phyloP scores from a whole-genome alignment of 768 basidiomycete genomes.

The Paxillus involutus region DNA sequence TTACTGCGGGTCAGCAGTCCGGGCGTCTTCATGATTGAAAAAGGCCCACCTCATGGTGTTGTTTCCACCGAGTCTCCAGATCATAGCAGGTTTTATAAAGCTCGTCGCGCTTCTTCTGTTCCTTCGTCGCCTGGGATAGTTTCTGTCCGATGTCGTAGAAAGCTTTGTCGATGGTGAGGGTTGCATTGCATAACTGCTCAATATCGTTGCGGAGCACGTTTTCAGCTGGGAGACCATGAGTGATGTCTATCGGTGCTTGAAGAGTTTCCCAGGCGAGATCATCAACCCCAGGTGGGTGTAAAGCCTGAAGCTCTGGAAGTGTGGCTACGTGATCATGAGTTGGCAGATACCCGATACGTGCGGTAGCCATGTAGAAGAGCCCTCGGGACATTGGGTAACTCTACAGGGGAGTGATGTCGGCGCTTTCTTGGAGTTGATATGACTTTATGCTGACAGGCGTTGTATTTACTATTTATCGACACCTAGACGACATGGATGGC shows the following conservation, averaged over 20 bases:
- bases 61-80: slow-evolving; percentile 14
- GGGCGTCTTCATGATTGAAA: background rate
- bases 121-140: slow-evolving; percentile 5
- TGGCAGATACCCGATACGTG: background rate
- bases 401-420: background rate
- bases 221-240: slow-evolving; percentile 12
- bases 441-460: background rate
- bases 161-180: slow-evolving; percentile 15
- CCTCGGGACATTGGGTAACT: background rate
- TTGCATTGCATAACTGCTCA: slow-evolving; percentile 11
- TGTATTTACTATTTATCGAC: slow-evolving; percentile 5
- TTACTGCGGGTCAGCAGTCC: background rate
- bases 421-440: too few species aligned
- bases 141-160: slow-evolving; percentile 14
- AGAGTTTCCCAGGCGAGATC: background rate
- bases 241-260: background rate
- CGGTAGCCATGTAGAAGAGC: slow-evolving; percentile 7
- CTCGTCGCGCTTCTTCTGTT: slow-evolving; percentile 9
- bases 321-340: background rate
- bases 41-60: slow-evolving; percentile 10
- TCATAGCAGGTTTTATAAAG: slow-evolving; percentile 9
- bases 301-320: background rate
- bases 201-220: slow-evolving; percentile 15
- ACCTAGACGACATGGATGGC: background rate
- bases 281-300: background rate